Evolutionary conservation across 441 rosid genomes (phyloP).

Genomic region (Mallotus japonicus): DNA sequence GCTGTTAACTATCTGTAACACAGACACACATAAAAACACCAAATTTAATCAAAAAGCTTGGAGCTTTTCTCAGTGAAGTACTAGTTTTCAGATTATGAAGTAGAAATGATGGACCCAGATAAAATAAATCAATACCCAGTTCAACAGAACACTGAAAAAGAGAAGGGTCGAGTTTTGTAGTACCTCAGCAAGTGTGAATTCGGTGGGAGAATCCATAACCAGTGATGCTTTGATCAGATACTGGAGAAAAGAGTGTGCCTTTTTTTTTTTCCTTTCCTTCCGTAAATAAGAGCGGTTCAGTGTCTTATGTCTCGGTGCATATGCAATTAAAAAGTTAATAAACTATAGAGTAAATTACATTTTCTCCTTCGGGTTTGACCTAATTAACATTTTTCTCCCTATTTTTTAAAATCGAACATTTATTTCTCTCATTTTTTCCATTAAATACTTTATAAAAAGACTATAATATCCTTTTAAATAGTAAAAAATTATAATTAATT

Average conservation of each 20-base stretch:
- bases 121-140: not conserved
- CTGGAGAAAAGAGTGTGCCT: not conserved
- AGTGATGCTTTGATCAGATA: no score
- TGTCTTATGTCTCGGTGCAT: no score
- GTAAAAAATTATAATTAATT: no score
- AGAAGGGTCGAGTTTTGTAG: not conserved
- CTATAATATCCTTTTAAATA: no score
- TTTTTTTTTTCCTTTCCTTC: no score
- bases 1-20: not conserved
- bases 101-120: constrained; percentile 21
- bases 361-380: no score
- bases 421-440: no score
- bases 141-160: not conserved
- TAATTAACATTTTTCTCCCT: no score
- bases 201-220: constrained; percentile 41
- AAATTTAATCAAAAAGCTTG: constrained; percentile 19
- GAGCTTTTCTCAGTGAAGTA: not conserved
- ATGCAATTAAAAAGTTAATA: no score
- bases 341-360: no score
- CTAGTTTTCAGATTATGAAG: constrained; percentile 9
- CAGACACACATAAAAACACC: not conserved
- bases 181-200: constrained; percentile 70
- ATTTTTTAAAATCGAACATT: no score
- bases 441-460: no score
- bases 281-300: not conserved